Evolutionary conservation across 257 asterid genomes (phyloP).

Genomic region (Plantago ovata): DNA sequence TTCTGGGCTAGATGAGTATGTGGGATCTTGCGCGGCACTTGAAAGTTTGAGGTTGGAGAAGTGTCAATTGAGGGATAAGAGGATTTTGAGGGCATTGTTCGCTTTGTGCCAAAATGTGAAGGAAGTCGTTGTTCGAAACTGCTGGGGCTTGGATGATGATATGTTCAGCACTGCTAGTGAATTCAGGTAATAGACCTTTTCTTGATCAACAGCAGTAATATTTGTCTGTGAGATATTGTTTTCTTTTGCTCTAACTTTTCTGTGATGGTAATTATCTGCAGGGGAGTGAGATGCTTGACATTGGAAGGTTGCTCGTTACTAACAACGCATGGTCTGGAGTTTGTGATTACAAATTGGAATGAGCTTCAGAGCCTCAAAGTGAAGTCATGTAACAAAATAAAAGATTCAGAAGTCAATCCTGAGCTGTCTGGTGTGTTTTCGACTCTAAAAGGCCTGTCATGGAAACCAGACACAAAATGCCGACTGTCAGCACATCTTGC

Average conservation of each 20-base stretch:
- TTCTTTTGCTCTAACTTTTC: neutral
- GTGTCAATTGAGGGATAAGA: constrained; percentile 55
- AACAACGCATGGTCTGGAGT: constrained; percentile 59
- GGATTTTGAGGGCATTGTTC: constrained; percentile 47
- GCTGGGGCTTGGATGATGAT: constrained; percentile 66
- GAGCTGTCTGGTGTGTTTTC: constrained; percentile 47
- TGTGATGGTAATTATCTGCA: constrained; percentile 22
- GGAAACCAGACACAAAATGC: constrained; percentile 62
- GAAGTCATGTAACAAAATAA: constrained; percentile 54
- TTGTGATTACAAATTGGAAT: constrained; percentile 43
- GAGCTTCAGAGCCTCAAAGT: constrained; percentile 63
- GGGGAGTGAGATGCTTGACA: constrained; percentile 47
- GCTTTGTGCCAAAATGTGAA: constrained; percentile 41
- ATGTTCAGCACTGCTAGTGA: constrained; percentile 39
- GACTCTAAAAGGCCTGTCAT: constrained; percentile 49
- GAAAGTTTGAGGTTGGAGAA: constrained; percentile 58
- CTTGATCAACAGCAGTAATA: no score
- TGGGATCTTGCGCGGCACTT: constrained; percentile 44
- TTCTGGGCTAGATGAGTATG: constrained; percentile 34
- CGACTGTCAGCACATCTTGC: constrained; percentile 42
- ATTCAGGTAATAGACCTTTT: constrained; percentile 45
- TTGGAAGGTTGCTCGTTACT: constrained; percentile 69
- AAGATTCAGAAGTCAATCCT: constrained; percentile 51
- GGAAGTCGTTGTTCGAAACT: constrained; percentile 39
- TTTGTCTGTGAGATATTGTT: neutral